Evolutionary conservation across 164 flowering plant genomes (phyloP), one percentile per base, ranked within the genome.

Genomic region (Dillenia turbinata): DNA sequence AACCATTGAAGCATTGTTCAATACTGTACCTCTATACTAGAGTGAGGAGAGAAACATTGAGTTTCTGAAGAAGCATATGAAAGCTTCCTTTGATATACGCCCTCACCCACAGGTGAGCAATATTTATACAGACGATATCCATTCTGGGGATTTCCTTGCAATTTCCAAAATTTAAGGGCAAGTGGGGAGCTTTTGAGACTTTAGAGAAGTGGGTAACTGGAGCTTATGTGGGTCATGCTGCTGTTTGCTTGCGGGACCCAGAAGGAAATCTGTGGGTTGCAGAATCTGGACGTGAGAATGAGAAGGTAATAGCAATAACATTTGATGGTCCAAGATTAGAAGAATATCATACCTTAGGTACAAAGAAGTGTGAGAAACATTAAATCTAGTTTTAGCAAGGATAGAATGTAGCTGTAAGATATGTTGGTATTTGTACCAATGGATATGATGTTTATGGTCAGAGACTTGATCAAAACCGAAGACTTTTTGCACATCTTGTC

Each of bases 161-260:
- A 68, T 95, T 72, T 95, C 99, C 12, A 95, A 95, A 79, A 88
- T 92, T 92, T 43, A 90, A 97, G 49, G 99, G 99, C 52, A 72
- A 88, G 43, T 95, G 99, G 99, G 99, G 99, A 73, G 99, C 85
- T 67, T 95, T 95, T 75, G 97, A 92, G 79, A 90, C 97, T 26
- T 67, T 92, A 53, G 97, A 90, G 83, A 95, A 95, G 77, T 95
- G 97, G 99, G 99, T 90, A 16, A 79, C 83, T 63, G 99, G 99
- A 65, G 65, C 99, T 63, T 95, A 85, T 83, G 99, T 90, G 46
- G 99, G 99, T 71, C 99, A 92, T 74, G 44, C 84, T 61, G 97
- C 99, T 72, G 88, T 95, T 55, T 90, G 87, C 82, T 82, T 95
- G 66, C 84, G 76, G 78, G 99, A 95, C 67, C 77, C 94, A 50